These are phyloP conservation scores for Saccharomyces jurei DNA, from an alignment of 805 yeast genomes.

Conservation along the genomic window DNA sequence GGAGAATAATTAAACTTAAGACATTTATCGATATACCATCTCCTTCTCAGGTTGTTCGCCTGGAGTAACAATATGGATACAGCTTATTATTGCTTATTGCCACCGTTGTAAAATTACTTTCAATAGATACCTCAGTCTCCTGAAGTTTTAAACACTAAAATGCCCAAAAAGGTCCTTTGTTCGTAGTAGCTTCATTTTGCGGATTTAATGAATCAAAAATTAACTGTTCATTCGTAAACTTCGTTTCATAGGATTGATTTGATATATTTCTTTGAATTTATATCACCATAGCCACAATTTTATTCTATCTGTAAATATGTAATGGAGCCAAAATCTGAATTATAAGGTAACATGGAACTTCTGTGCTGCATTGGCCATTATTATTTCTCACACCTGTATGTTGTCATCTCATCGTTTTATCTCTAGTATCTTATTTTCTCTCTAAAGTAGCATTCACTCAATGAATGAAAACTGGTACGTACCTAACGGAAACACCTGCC, in stretches of 20 bases:
- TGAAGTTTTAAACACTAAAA: too few species aligned
- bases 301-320: neutral
- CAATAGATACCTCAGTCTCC: too few species aligned
- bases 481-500: conserved; percentile 99
- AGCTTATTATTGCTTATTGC: too few species aligned
- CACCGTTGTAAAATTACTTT: too few species aligned
- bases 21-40: neutral
- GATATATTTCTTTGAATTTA: neutral
- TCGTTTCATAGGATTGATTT: neutral
- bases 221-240: neutral
- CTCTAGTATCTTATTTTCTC: neutral
- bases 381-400: neutral
- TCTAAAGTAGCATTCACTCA: neutral
- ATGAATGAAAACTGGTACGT: conserved; percentile 36
- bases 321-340: neutral
- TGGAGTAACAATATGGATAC: too few species aligned
- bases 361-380: neutral
- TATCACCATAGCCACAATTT: neutral
- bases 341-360: neutral
- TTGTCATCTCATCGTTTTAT: neutral
- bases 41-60: neutral
- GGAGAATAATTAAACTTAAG: neutral
- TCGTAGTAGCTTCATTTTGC: neutral
- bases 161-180: too few species aligned
- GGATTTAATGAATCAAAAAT: neutral